A percentile compares a stretch with the other conserved stretches of the same genome.
Evolutionary conservation across 306 rosid genomes (phyloP).

Genomic region (Medicago ruthenica): DNA sequence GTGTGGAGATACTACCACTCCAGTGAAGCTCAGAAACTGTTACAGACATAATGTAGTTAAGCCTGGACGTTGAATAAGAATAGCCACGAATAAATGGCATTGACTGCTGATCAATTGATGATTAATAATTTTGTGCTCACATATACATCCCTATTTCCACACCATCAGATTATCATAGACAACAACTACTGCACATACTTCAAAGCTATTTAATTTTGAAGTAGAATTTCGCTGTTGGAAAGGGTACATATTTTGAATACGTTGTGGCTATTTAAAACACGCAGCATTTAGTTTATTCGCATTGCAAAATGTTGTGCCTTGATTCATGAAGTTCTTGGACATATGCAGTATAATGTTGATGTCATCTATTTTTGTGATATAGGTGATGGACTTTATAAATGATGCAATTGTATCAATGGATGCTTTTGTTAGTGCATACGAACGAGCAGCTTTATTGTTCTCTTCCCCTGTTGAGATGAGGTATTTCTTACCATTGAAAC

Average conservation of each 20-base stretch:
- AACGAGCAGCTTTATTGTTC: conserved; percentile 78
- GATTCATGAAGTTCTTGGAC: conserved; percentile 31
- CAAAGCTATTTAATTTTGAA: background rate
- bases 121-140: conserved; percentile 4
- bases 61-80: conserved; percentile 13
- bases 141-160: background rate
- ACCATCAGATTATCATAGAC: background rate
- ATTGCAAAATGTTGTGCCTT: conserved; percentile 19
- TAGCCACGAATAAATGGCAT: conserved; percentile 4
- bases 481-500: conserved; percentile 48
- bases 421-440: conserved; percentile 69
- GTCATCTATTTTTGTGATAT: conserved; percentile 42
- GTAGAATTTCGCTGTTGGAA: conserved; percentile 30
- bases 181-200: conserved; percentile 17
- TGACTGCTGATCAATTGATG: conserved; percentile 16
- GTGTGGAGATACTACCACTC: conserved; percentile 13
- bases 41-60: conserved; percentile 9
- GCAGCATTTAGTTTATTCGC: conserved; percentile 25
- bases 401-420: conserved; percentile 88
- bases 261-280: conserved; percentile 1
- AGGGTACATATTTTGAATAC: conserved; percentile 27
- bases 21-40: conserved; percentile 9
- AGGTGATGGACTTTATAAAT: conserved; percentile 96
- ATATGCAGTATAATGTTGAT: conserved; percentile 38
- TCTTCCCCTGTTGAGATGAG: conserved; percentile 80